phyloP scores from a whole-genome alignment of 768 basidiomycete genomes.

The Mycena metata region DNA sequence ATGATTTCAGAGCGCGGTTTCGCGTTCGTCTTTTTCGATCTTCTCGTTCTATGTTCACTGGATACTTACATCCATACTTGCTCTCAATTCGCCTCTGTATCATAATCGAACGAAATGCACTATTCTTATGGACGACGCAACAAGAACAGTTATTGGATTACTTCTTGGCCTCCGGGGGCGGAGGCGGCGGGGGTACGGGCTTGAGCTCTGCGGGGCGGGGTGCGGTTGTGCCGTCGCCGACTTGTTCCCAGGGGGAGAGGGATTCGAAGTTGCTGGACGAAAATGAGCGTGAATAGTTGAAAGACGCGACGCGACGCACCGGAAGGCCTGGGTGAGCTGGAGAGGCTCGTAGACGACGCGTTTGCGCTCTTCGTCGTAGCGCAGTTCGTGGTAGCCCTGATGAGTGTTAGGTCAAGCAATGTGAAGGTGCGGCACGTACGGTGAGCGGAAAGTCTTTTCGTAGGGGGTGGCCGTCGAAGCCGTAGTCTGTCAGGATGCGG shows the following conservation, averaged over 20 bases:
- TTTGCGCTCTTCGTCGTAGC: slow-evolving; percentile 98
- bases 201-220: slow-evolving; percentile 79
- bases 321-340: slow-evolving; percentile 98
- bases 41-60: too few species aligned
- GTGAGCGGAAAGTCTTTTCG: slow-evolving; percentile 99
- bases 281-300: slow-evolving; percentile 11
- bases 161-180: slow-evolving; percentile 86
- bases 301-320: slow-evolving; percentile 64
- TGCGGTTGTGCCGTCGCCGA: slow-evolving; percentile 72
- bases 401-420: slow-evolving; percentile 14
- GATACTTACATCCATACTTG: too few species aligned
- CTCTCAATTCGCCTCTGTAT: slow-evolving; percentile 22
- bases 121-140: slow-evolving; percentile 42
- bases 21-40: not conserved
- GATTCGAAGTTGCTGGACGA: slow-evolving; percentile 89
- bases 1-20: slow-evolving; percentile 39
- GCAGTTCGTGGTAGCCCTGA: slow-evolving; percentile 98
- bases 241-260: slow-evolving; percentile 95
- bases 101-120: slow-evolving; percentile 25
- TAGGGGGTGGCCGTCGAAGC: slow-evolving; percentile 97
- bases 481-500: slow-evolving; percentile 98
- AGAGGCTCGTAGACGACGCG: slow-evolving; percentile 98
- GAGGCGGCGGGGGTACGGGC: slow-evolving; percentile 75
- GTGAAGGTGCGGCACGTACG: slow-evolving; percentile 57
- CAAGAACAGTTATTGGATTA: slow-evolving; percentile 45